These are phyloP conservation scores for Aspergillus sp. DNA, from an alignment of 2,329 filamentous ascomycete genomes.

Conservation along the genomic window DNA sequence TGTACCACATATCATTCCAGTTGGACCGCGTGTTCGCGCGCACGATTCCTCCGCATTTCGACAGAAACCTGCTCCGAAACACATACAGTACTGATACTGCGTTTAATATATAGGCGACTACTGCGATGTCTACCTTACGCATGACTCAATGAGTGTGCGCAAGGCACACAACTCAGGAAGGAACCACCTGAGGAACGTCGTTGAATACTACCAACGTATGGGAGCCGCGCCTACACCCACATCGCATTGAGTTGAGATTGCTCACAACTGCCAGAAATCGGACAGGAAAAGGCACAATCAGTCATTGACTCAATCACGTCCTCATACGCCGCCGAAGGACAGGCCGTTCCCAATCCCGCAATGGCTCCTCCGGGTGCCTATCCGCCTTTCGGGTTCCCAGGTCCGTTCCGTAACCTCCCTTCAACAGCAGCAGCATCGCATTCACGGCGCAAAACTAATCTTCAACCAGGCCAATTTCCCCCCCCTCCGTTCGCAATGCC, in stretches of 20 bases:
- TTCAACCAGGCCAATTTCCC: slow-evolving; percentile 47
- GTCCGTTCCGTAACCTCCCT: slow-evolving; percentile 40
- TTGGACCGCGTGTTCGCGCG: background rate
- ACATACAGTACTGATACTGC: slow-evolving; percentile 14
- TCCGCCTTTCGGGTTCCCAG: slow-evolving; percentile 66
- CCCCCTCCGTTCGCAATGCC: slow-evolving; percentile 65
- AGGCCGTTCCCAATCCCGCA: slow-evolving; percentile 84
- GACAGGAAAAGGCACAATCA: slow-evolving; percentile 96
- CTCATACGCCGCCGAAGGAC: slow-evolving; percentile 92
- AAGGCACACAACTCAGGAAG: slow-evolving; percentile 97
- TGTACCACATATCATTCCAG: too few relatives aligned
- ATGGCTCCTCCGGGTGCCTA: slow-evolving; percentile 62
- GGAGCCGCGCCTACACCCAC: background rate
- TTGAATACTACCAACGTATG: slow-evolving; percentile 95
- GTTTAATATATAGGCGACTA: slow-evolving; percentile 70
- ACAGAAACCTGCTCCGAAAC: background rate
- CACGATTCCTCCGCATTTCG: slow-evolving; percentile 2
- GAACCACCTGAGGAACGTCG: slow-evolving; percentile 96
- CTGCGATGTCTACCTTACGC: slow-evolving; percentile 99
- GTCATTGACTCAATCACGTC: slow-evolving; percentile 98
- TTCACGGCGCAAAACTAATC: background rate
- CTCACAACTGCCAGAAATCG: slow-evolving; percentile 72
- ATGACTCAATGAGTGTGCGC: slow-evolving; percentile 99
- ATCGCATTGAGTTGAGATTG: background rate
- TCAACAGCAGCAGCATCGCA: too few relatives aligned